Base-by-base conservation (phyloP, 2,329 filamentous ascomycete species). In the Didymella arachidicola region DNA sequence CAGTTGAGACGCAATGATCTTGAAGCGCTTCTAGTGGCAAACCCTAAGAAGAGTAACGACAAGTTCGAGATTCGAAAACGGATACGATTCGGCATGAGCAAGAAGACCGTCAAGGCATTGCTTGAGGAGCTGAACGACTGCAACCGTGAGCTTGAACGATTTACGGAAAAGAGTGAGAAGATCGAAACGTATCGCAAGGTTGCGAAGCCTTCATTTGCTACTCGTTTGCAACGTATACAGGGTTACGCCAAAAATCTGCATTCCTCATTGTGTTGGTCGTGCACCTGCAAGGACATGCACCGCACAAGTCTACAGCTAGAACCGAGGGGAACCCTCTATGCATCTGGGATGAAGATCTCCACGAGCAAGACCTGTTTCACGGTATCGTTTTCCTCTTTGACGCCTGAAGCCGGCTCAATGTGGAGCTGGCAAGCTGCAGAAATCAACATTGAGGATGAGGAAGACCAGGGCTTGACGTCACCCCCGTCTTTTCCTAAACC, bases 71-170 rank as follows among this genome's bases (percentile, higher is more conserved):
- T 77, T n/a, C 68, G 63, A 26, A 77, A 76, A 61, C 67, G 74
- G 0, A 66, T 77, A 2, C 66, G 65, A 6, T 77, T 77, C 52
- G 72, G 72, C 3, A 77, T 77, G 74, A 71, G 62, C 39, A 78
- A 76, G 58, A 76, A 76, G 56, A 71, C 61, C 16, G 71, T 78
- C 44, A 77, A 75, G 47, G 66, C 64, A 22, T 57, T 76, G 11
- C 59, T 78, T 4, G 73, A 75, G 50, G 71, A 78, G 57, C 60
- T 78, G 19, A 70, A 75, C 34, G 72, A 76, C 2, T 78, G 75
- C 65, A 77, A 77, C 49, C 75, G 75, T 34, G 73, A 77, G 48
- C 65, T 78, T 4, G 75, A 78, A 50, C 68, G 75, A 14, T 77
- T 77, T 38, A 76, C 75, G 0, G 71, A 77, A 29, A 72, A 72